Percentiles rank a stretch among this genome's conserved stretches.
Conservation (phyloP, 768 basidiomycete genomes). For the Suillus hirtellus region DNA sequence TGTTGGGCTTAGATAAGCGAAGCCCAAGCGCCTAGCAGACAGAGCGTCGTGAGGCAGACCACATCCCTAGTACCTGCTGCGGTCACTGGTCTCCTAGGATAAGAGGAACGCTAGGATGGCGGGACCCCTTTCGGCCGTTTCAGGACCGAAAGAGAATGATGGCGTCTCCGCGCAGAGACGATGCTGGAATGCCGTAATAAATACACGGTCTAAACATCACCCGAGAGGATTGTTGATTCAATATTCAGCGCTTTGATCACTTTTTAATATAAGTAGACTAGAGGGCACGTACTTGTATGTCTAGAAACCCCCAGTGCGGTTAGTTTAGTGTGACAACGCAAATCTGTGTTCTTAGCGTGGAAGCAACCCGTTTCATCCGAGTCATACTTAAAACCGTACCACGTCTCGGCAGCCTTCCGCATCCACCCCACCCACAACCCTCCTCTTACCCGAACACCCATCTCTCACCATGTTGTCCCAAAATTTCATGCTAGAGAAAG, state of each 20-base stretch:
- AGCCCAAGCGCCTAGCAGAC: too few species aligned
- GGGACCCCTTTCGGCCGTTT: too few species aligned
- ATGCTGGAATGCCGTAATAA: neutral
- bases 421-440: neutral
- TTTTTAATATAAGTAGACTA: neutral
- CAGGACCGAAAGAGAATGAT: too few species aligned
- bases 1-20: too few species aligned
- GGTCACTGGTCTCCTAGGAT: too few species aligned
- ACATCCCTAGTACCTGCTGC: too few species aligned
- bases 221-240: neutral
- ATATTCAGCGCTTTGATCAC: neutral
- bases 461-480: constrained; percentile 48
- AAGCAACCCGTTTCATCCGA: neutral
- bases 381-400: constrained; percentile 5
- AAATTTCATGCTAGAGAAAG: constrained; percentile 68
- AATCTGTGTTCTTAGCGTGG: neutral
- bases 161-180: too few species aligned
- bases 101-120: too few species aligned
- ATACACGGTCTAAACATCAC: neutral
- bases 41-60: too few species aligned
- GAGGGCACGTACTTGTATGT: neutral
- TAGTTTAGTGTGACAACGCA: neutral
- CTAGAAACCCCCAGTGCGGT: neutral
- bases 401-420: constrained; percentile 4
- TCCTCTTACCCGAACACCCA: constrained; percentile 12